Base-by-base conservation (phyloP, 176 grass and related monocot species). In the Thinopyrum elongatum region DNA sequence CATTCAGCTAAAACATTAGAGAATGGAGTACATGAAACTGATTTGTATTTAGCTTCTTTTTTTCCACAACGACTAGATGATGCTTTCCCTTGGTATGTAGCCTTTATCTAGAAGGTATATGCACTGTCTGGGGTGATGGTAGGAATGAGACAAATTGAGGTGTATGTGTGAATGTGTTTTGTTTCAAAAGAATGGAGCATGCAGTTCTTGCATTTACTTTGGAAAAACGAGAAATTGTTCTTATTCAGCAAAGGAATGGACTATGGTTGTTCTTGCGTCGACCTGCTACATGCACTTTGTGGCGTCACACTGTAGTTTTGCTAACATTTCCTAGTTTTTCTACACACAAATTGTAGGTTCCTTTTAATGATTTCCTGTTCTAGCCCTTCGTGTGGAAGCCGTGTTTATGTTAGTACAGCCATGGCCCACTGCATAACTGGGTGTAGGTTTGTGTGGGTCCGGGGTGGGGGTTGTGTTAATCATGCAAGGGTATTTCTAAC, bases 251-350 rank as follows among this genome's bases (percentile, higher is more conserved):
- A 26, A 19, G 30, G 41, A 74, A 74, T 58, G 79, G 7, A 58
- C n/a, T 55, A 9, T 84, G 46, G 53, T 69, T 70, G 10, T 55
- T 49, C 7, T 82, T 83, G 58, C 31, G 71, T 65, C 2, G 71
- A 70, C 8, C 17, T 34, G 42, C 57, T 55, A 9, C 25, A 60
- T 79, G 57, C 39, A 74, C 25, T 89, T 26, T 77, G 8, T 27
- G 21, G 63, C 73, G 19, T 65, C 17, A 1, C 39, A 76, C 10
- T 60, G n/a, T 42, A 53, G 51, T 81, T 19, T 41, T 69, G 47
- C 19, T 59, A 87, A 65, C 44, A 42, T 83, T 69, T n/a, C 33
- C 25, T 73, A 61, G 29, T 12, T 75, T 76, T 76, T 55, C 4
- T 33, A 55, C 73, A 55, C 21, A 46, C 46, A 34, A 47, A 61